Base-by-base conservation (phyloP, 768 basidiomycete species). In the Boletales sp. region DNA sequence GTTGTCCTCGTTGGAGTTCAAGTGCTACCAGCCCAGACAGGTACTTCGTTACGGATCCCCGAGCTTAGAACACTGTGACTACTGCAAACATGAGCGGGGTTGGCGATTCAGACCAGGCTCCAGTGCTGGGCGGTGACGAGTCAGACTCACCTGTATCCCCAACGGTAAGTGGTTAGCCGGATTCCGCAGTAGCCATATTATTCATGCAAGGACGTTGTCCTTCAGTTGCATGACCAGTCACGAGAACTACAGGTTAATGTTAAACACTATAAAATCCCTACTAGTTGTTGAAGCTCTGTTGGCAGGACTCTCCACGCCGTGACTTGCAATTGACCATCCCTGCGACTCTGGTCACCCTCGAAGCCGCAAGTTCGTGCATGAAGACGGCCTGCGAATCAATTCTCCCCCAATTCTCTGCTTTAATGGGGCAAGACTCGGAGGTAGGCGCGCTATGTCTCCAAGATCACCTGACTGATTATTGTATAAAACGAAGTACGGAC, bases 291-390 rank as follows among this genome's bases (percentile, higher is more conserved):
- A 60, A 29, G 11, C 10, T 34, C 4, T 4, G 21, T 4, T 27
- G 9, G 24, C 41, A 63, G 61, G 48, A 50, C 47, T 27, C 29
- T 34, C 61, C 34, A 40, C 51, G 12, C 13, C 24, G 27, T n/a
- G 30, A 29, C 31, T 18, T 38, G 3, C 57, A 45, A 29, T 15
- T 57, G 41, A 31, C 31, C 34, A 63, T 63, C 57, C 56, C 50
- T 1, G 3, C 18, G 13, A 30, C 50, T 35, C 39, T 38, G 31
- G n/a, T 40, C 36, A 12, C 18, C 18, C 21, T 44, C 10, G 48
- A 32, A 40, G 21, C 51, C 40, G 8, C 41, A 15, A 40, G 45
- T 35, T 31, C 50, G 15, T 47, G 43, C 43, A 42, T 13, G 14
- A 52, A 48, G 34, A 57, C 51, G 35, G 37, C 44, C 19, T 45